A percentile compares a stretch with the other conserved stretches of the same genome.
These are phyloP conservation scores for Anethum foeniculum DNA, from an alignment of 140 eudicot species.

Conservation along the genomic window DNA sequence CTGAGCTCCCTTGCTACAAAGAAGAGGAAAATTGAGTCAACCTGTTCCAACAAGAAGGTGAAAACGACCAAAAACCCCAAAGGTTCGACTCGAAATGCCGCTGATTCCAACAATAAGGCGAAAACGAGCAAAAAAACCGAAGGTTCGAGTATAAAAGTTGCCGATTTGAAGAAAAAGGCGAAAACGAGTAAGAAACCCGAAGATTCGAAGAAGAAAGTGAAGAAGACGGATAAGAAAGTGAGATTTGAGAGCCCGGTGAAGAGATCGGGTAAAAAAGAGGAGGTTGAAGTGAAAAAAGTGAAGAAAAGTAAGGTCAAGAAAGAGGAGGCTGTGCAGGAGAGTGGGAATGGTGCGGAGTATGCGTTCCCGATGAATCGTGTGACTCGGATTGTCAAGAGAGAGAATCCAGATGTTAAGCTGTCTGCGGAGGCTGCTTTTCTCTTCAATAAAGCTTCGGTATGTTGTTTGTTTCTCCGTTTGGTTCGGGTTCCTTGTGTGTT, in stretches of 20 bases:
- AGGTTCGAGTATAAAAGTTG: background rate
- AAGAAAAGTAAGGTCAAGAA: background rate
- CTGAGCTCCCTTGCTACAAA: background rate
- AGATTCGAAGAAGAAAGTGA: conserved; percentile 3
- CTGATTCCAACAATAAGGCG: background rate
- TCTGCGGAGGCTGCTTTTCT: conserved; percentile 62
- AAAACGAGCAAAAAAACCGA: no score
- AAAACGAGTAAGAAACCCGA: no score
- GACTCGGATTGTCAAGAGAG: conserved; percentile 54
- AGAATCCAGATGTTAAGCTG: conserved; percentile 37
- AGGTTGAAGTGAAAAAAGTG: background rate
- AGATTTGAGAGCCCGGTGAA: background rate
- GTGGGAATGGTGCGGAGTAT: conserved; percentile 16
- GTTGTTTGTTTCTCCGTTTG: background rate
- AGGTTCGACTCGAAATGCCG: background rate
- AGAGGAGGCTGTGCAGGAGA: background rate
- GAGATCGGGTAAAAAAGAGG: background rate
- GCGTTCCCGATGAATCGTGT: conserved; percentile 53
- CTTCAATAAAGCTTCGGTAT: conserved; percentile 77
- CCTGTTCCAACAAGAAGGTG: background rate
- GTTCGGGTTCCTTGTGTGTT: background rate
- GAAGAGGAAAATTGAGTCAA: background rate
- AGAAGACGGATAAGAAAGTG: background rate
- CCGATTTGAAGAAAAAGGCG: conserved; percentile 3
- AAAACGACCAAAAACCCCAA: no score